Evolutionary conservation across 768 basidiomycete genomes (phyloP), one percentile per base, ranked within the genome.

Genomic region (Goffeauzyma gilvescens): DNA sequence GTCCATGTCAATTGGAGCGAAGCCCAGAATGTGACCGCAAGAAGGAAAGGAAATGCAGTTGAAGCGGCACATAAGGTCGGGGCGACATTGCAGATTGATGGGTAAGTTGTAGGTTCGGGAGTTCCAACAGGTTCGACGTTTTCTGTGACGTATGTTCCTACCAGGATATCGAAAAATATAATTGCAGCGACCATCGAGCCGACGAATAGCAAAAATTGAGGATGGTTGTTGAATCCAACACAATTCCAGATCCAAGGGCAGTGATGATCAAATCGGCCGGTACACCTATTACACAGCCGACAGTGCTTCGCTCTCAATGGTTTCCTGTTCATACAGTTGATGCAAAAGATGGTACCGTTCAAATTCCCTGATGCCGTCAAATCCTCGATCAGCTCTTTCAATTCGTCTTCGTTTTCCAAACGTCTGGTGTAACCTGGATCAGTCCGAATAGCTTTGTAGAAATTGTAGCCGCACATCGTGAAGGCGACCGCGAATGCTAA

Each of bases 191-290:
- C 83, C 18, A 98, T 75, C 3, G 80, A 77, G 0, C 72, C 67
- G 31, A 98, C 80, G 55, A 98, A 98, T n/a, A 90, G 60, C 21
- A 95, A 67, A 66, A 98, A 98, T 60, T 95, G 85, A 4, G 90
- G 79, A 55, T 96, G 93, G 55, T 96, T 98, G 52, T 82, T 79
- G 30, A 75, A 70, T 17, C 93, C 93, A 39, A 96, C 76, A 61
- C 90, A 95, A 65, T 96, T 96, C 89, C 89, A 98, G 13, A 95
- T 78, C 93, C 93, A 98, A 1, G 90, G 93, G 53, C 93, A 96
- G 55, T 98, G 89, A 55, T 98, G 93, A 56, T 98, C 93, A 55
- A 78, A 82, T 35, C 87, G 71, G 10, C 82, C 81, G 15, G 85
- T 72, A 54, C 93, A 98, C 38, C 77, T 75, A 54, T 89, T 79